These are phyloP conservation scores for Juncus inflexus DNA, from an alignment of 176 grass and related monocot genomes.

Conservation along the genomic window DNA sequence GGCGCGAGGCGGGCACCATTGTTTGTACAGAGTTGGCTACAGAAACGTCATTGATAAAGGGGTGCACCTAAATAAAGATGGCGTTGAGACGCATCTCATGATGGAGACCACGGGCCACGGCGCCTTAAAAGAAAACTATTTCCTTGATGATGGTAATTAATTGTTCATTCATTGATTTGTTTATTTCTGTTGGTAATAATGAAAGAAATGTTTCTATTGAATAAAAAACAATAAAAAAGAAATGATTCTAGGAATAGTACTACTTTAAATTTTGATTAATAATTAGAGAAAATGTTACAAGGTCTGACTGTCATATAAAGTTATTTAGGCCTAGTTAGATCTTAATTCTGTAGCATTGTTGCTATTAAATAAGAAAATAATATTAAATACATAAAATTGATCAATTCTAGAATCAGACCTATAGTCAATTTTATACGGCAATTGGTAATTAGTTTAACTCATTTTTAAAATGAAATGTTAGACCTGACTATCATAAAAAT, in stretches of 20 bases:
- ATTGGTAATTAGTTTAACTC: too few relatives aligned
- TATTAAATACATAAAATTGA: too few relatives aligned
- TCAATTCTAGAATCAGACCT: too few relatives aligned
- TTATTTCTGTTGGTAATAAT: not conserved
- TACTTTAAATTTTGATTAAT: not conserved
- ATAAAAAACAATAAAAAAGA: not conserved
- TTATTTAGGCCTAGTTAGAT: not conserved
- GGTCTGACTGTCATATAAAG: too few relatives aligned
- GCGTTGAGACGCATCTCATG: conserved; percentile 76
- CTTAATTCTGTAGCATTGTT: not conserved
- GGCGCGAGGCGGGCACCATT: conserved; percentile 54
- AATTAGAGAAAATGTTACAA: not conserved
- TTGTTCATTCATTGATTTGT: not conserved
- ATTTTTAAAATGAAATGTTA: too few relatives aligned
- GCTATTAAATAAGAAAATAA: too few relatives aligned
- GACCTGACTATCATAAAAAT: too few relatives aligned
- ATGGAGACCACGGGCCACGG: conserved; percentile 88
- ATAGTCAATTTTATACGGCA: too few relatives aligned
- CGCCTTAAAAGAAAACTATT: conserved; percentile 75
- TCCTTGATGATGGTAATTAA: conserved; percentile 63
- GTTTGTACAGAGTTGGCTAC: conserved; percentile 79
- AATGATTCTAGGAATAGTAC: too few relatives aligned
- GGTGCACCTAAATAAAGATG: conserved; percentile 56
- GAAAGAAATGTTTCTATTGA: not conserved
- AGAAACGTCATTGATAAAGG: conserved; percentile 83